Base-by-base conservation (phyloP, 805 yeast genomes). In the Isabelozyma pseudorhagii region DNA sequence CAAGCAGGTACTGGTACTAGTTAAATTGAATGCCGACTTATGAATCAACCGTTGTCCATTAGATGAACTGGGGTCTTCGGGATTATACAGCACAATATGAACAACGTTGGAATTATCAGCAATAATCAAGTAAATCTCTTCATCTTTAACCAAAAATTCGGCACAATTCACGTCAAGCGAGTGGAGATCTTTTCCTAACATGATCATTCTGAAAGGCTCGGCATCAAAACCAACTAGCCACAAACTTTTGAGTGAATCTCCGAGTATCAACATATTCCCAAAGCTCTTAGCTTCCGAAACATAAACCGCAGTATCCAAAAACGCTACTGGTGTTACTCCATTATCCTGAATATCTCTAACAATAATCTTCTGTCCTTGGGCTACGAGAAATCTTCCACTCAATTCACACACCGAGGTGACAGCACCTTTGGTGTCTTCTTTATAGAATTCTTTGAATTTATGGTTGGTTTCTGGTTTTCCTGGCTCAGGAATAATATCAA, bases 311-410 rank as follows among this genome's bases (percentile, higher is more conserved):
- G 91, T 80, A 63, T 94, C 98, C 48, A 85, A 75, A 60, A 94
- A 94, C 1, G 98, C 98, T 4, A 94, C 97, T 0, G 98, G 97
- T 29, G 87, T 90, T 3, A 90, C 89, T 48, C 89, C 87, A 64
- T 89, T 94, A 58, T 88, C 96, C 60, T 88, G 92, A 44, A 91
- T 75, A 62, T 88, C 93, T 60, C 97, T 77, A 2, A 92, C 84
- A 56, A 93, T 72, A 29, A 82, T 65, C 57, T 87, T 87, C 66
- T 89, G 96, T 4, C 97, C 97, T 66, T 93, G 98, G 3, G 91
- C 82, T 3, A 85, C 83, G 40, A 91, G 75, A 50, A 93, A 82
- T 53, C 96, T 74, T 3, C 97, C 97, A 67, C 92, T 83, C 9
- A 92, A 77, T 46, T 85, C 94, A 60, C 87, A 81, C 1, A 90